A percentile compares a stretch with the other conserved stretches of the same genome.
Conservation (phyloP, 352 stramenopile genomes). For the Phytophthora pini region DNA sequence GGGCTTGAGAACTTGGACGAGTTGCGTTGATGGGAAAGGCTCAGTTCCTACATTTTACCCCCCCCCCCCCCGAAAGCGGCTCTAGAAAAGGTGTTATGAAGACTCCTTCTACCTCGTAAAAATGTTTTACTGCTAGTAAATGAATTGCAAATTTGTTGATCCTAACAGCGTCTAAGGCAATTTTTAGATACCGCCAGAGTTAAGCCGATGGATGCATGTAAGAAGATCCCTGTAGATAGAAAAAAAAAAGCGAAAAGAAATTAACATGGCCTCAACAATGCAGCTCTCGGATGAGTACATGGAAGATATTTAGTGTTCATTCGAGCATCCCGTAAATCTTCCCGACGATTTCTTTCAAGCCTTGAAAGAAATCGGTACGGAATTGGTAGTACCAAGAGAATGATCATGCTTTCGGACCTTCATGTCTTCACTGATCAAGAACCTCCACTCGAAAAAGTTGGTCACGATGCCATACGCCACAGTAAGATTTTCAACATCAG, state of each 20-base stretch:
- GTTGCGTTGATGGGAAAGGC: no score
- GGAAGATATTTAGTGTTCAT: slow-evolving; percentile 9
- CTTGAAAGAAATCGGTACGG: slow-evolving; percentile 12
- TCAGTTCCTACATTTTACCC: no score
- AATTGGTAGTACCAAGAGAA: not conserved
- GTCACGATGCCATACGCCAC: slow-evolving; percentile 34
- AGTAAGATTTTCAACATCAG: slow-evolving; percentile 31
- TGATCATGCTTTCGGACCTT: slow-evolving; percentile 15
- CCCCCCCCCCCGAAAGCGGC: no score
- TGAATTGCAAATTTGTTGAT: no score
- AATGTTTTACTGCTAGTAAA: no score
- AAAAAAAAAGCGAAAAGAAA: slow-evolving; percentile 4
- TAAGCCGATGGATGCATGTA: slow-evolving; percentile 19
- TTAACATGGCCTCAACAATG: not conserved
- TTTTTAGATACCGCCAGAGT: not conserved
- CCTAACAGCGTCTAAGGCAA: no score
- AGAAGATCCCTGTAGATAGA: slow-evolving; percentile 17
- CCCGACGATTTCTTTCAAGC: slow-evolving; percentile 24
- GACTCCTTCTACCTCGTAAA: no score
- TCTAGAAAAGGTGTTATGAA: no score
- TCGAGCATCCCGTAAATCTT: slow-evolving; percentile 16
- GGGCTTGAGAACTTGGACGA: no score
- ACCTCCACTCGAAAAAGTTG: slow-evolving; percentile 29
- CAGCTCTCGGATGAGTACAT: not conserved
- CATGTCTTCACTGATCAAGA: slow-evolving; percentile 23